These are phyloP conservation scores for Russula olivacea DNA, from an alignment of 768 basidiomycete genomes.

Conservation along the genomic window DNA sequence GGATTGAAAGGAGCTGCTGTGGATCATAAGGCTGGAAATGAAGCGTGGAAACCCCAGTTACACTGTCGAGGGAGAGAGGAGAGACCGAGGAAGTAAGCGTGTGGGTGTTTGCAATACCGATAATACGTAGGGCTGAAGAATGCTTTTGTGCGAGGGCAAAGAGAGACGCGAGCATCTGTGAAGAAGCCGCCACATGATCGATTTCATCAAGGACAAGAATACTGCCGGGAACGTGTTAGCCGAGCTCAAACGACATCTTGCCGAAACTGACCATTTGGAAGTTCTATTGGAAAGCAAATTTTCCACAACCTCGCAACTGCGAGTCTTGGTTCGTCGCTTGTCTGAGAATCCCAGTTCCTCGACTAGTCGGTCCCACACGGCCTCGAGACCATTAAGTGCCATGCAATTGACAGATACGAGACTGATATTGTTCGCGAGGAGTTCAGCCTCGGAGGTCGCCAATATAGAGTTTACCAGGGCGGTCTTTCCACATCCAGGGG, in stretches of 20 bases:
- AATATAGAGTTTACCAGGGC: slow-evolving; percentile 71
- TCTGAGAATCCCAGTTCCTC: slow-evolving; percentile 44
- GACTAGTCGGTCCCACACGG: slow-evolving; percentile 62
- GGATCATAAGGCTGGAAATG: slow-evolving; percentile 81
- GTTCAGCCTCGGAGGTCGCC: slow-evolving; percentile 33
- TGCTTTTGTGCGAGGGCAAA: slow-evolving; percentile 61
- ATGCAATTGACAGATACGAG: slow-evolving; percentile 73
- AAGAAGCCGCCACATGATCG: slow-evolving; percentile 67
- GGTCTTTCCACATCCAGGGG: slow-evolving; percentile 91
- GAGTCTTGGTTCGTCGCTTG: slow-evolving; percentile 41
- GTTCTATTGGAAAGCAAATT: slow-evolving; percentile 38
- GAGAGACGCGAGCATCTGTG: slow-evolving; percentile 52
- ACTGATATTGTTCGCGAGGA: slow-evolving; percentile 37
- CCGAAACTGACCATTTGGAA: slow-evolving; percentile 47
- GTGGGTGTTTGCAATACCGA: slow-evolving; percentile 88
- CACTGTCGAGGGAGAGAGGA: slow-evolving; percentile 33
- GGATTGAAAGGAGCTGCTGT: slow-evolving; percentile 60
- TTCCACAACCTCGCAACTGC: slow-evolving; percentile 37
- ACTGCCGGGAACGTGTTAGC: slow-evolving; percentile 35
- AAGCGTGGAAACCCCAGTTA: slow-evolving; percentile 47
- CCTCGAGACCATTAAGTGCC: slow-evolving; percentile 60
- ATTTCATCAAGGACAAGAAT: slow-evolving; percentile 82
- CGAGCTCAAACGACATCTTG: slow-evolving; percentile 17
- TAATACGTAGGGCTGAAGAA: slow-evolving; percentile 52
- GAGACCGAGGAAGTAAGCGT: slow-evolving; percentile 58